These are phyloP conservation scores for Fagopyrum esculentum DNA, from an alignment of 148 eudicot species.

Conservation along the genomic window DNA sequence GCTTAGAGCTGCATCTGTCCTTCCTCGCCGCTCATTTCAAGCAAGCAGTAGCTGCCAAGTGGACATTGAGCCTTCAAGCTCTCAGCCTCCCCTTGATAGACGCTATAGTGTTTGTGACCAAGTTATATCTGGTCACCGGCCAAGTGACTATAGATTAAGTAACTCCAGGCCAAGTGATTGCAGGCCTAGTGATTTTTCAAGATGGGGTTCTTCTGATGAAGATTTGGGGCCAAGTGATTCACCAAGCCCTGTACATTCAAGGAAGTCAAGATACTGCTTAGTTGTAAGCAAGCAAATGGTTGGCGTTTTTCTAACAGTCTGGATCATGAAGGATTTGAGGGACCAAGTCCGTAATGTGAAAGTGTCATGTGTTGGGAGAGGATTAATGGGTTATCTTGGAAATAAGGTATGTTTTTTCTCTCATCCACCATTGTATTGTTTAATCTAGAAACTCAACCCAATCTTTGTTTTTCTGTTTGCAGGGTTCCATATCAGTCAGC, in stretches of 20 bases:
- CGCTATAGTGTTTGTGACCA: conserved; percentile 89
- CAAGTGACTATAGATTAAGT: conserved; percentile 47
- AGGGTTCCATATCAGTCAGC: conserved; percentile 97
- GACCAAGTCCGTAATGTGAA: conserved; percentile 77
- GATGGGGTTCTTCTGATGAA: conserved; percentile 88
- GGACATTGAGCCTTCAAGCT: conserved; percentile 50
- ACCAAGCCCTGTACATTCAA: conserved; percentile 18
- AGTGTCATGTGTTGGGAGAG: conserved; percentile 93
- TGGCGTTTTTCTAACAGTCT: conserved; percentile 76
- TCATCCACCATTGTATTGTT: neutral
- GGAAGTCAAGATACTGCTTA: conserved; percentile 48
- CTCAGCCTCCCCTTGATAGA: conserved; percentile 75
- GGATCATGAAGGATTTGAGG: conserved; percentile 78
- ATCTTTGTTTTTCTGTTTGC: conserved; percentile 1
- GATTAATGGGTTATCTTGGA: conserved; percentile 96
- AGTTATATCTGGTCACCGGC: conserved; percentile 65
- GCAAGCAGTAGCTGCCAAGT: conserved; percentile 50
- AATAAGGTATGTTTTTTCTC: conserved; percentile 55
- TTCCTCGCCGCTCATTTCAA: conserved; percentile 85
- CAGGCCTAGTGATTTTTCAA: conserved; percentile 59
- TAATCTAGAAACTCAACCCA: neutral
- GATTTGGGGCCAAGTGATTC: conserved; percentile 75
- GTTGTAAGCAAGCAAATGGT: conserved; percentile 97
- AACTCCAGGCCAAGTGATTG: conserved; percentile 34
- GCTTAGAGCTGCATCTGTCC: conserved; percentile 48